Evolutionary conservation across 345 rosid genomes (phyloP), one percentile per base, ranked within the genome.

Genomic region (Clausena lansium): DNA sequence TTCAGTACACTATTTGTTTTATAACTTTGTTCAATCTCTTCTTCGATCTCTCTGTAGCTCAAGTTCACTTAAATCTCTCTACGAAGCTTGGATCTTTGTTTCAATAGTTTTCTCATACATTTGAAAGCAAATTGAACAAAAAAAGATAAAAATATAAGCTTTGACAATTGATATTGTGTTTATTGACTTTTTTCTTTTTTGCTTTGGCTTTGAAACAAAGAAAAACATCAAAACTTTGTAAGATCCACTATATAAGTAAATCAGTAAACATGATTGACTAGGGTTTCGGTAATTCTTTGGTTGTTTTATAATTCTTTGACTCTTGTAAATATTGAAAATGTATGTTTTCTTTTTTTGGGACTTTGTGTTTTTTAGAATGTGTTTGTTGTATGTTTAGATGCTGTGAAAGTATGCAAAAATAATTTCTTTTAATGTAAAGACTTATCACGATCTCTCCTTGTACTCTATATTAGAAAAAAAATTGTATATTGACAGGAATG

Each of bases 161-260:
- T 73, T 20, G n/a, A n/a, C n/a, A n/a, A n/a, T n/a, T n/a, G 67
- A 59, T 73, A 2, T 73, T 61, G 11, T 27, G 27, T 74, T 74
- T 50, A 7, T 50, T 50, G 55, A 14, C 55, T 1, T 50, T 50
- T 45, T 39, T 1, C 27, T 1, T n/a, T 74, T 30, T 15, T 17
- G 17, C 55, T 19, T 6, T 24, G 22, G 39, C 32, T 38, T 74
- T 39, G 2, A 11, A 45, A 54, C 17, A 35, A 63, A 30, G 47
- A 75, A 41, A 63, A 30, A 75, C 47, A 20, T 63, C 0, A 5
- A 27, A 74, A 22, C 47, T 30, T 32, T 63, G 10, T 0, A 2
- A 45, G 9, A 62, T 30, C 22, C 45, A 45, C 39, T 28, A 9
- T 4, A 32, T 28, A 38, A 38, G 38, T 38, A 17, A 27, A 61